Percentiles rank a stretch among this genome's conserved stretches.
Conservation (phyloP, 306 rosid genomes). For the Calophaca sinica region DNA sequence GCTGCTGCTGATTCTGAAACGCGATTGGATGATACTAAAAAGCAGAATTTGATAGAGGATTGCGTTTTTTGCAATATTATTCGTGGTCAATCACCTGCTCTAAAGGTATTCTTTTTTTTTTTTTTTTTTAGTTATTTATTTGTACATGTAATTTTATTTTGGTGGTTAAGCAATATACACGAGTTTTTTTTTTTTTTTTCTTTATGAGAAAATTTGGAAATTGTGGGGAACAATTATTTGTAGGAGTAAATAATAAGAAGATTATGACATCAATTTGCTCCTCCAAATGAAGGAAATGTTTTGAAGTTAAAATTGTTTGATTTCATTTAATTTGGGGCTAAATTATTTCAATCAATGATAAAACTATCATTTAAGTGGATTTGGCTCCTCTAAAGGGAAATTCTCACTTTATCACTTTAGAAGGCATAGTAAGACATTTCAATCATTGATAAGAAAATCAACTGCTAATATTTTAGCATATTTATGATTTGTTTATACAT, state of each 20-base stretch:
- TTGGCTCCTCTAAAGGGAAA: not conserved
- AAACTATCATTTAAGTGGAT: not conserved
- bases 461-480: not conserved
- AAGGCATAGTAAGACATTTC: too few species aligned
- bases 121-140: not conserved
- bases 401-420: too few species aligned
- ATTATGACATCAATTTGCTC: not conserved
- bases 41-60: constrained; percentile 42
- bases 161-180: not conserved
- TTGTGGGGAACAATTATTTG: not conserved
- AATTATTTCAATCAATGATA: not conserved
- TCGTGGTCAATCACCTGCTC: constrained; percentile 71
- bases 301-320: constrained; percentile 5
- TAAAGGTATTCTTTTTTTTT: constrained; percentile 54
- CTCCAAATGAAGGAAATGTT: not conserved
- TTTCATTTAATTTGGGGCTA: constrained; percentile 1
- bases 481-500: not conserved
- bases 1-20: not conserved
- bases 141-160: not conserved
- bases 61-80: constrained; percentile 89
- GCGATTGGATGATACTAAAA: not conserved
- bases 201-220: not conserved
- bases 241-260: not conserved
- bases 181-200: not conserved
- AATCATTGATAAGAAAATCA: too few species aligned